These are phyloP conservation scores for Apiospora aurea DNA, from an alignment of 2,329 filamentous ascomycete species.

Conservation along the genomic window DNA sequence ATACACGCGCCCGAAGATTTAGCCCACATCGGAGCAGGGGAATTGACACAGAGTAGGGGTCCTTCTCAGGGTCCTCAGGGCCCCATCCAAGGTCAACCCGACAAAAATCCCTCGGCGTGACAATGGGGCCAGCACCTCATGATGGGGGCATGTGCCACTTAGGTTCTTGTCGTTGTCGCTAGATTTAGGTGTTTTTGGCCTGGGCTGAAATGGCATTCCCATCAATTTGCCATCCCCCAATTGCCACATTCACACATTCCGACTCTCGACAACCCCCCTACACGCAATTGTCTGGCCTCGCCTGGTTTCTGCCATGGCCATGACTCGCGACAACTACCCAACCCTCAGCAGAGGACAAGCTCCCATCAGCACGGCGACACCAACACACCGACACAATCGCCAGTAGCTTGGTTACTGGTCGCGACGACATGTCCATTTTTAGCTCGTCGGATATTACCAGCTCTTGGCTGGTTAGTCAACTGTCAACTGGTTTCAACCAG, in stretches of 20 bases:
- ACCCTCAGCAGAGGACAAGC: no score
- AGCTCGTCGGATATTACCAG: not conserved
- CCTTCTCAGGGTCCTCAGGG: not conserved
- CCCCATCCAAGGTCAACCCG: not conserved
- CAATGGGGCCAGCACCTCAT: conserved; percentile 2
- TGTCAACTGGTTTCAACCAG: not conserved
- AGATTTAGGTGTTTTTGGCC: not conserved
- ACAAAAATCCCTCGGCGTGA: conserved; percentile 5
- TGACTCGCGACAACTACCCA: not conserved
- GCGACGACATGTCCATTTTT: conserved; percentile 1
- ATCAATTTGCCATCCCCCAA: conserved; percentile 11
- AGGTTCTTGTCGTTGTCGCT: not conserved
- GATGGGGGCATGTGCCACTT: conserved; percentile 11
- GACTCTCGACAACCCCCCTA: not conserved
- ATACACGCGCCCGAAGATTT: not conserved
- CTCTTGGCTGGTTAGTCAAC: not conserved
- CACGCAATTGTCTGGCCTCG: not conserved
- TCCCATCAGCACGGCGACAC: not conserved
- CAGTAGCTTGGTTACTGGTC: not conserved
- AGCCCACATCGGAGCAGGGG: conserved; percentile 16
- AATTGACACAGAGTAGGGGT: not conserved
- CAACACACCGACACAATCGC: not conserved
- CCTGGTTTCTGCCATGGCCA: not conserved
- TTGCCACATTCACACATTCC: conserved; percentile 10
- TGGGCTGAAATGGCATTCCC: not conserved